Evolutionary conservation across 352 stramenopile genomes (phyloP).

Genomic region (Pythium aristosporum): DNA sequence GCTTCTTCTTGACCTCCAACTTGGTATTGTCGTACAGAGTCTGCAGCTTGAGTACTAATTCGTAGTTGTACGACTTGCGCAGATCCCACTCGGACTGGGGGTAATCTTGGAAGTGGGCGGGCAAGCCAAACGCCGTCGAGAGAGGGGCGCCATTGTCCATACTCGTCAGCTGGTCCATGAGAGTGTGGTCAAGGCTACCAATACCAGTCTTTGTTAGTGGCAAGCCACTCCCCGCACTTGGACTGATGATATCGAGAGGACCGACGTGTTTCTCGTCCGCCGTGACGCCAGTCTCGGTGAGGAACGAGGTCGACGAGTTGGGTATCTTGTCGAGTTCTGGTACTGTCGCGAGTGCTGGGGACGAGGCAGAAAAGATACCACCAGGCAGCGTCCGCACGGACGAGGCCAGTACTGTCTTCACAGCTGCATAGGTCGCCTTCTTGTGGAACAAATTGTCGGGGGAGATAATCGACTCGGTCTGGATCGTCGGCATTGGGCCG

Average conservation of each 20-base stretch:
- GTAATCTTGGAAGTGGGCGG: slow-evolving; percentile 77
- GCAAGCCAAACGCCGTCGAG: slow-evolving; percentile 56
- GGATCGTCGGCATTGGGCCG: slow-evolving; percentile 21
- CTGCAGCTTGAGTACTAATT: slow-evolving; percentile 77
- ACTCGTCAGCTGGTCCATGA: slow-evolving; percentile 31
- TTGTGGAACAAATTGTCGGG: slow-evolving; percentile 64
- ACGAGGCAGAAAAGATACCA: slow-evolving; percentile 29
- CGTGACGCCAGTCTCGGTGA: slow-evolving; percentile 21
- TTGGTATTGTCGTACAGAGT: slow-evolving; percentile 65
- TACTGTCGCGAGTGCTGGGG: slow-evolving; percentile 36
- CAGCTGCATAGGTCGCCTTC: slow-evolving; percentile 59
- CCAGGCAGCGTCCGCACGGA: slow-evolving; percentile 52
- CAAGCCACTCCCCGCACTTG: neutral
- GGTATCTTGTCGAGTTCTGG: slow-evolving; percentile 14
- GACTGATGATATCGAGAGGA: neutral
- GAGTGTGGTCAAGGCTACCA: slow-evolving; percentile 1
- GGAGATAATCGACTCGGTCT: slow-evolving; percentile 59
- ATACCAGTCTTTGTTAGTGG: neutral
- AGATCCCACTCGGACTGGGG: slow-evolving; percentile 76
- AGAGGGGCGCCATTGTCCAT: slow-evolving; percentile 28
- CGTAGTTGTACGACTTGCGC: slow-evolving; percentile 76
- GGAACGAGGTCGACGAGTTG: slow-evolving; percentile 23
- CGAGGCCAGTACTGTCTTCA: slow-evolving; percentile 57
- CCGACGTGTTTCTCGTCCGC: slow-evolving; percentile 1
- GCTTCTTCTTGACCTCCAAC: slow-evolving; percentile 59